Evolutionary conservation across 768 basidiomycete genomes (phyloP).

Genomic region (Mycena metata): DNA sequence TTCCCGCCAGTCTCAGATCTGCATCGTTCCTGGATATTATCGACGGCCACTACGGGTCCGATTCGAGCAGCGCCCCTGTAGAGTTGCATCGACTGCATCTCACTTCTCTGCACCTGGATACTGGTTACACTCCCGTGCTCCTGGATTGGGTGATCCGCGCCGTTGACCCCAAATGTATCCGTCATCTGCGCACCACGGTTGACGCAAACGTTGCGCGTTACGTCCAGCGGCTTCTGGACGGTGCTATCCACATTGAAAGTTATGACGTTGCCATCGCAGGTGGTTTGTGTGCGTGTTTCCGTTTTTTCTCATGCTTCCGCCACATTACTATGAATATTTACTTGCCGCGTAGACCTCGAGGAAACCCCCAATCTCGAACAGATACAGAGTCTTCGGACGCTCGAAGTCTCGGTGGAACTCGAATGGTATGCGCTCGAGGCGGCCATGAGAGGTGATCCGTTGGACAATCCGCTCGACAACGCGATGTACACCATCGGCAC

Average conservation of each 20-base stretch:
- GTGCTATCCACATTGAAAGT: conserved; percentile 12
- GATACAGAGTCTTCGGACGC: conserved; percentile 20
- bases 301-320: conserved; percentile 15
- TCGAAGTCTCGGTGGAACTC: conserved; percentile 18
- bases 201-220: neutral
- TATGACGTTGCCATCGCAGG: conserved; percentile 6
- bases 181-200: conserved; percentile 15
- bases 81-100: conserved; percentile 18
- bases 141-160: neutral
- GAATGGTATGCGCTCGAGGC: no score
- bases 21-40: conserved; percentile 11
- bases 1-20: conserved; percentile 23
- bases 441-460: no score
- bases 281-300: conserved; percentile 16
- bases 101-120: conserved; percentile 17
- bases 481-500: no score
- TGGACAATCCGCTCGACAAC: neutral
- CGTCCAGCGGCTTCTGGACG: conserved; percentile 8
- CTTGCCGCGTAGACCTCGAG: neutral
- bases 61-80: neutral
- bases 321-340: neutral
- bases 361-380: conserved; percentile 12
- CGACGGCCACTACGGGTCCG: no score
- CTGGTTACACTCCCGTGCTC: conserved; percentile 5
- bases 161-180: conserved; percentile 21